phyloP scores from a whole-genome alignment of 2,329 filamentous ascomycete species.

The Chaetomium globosum region DNA sequence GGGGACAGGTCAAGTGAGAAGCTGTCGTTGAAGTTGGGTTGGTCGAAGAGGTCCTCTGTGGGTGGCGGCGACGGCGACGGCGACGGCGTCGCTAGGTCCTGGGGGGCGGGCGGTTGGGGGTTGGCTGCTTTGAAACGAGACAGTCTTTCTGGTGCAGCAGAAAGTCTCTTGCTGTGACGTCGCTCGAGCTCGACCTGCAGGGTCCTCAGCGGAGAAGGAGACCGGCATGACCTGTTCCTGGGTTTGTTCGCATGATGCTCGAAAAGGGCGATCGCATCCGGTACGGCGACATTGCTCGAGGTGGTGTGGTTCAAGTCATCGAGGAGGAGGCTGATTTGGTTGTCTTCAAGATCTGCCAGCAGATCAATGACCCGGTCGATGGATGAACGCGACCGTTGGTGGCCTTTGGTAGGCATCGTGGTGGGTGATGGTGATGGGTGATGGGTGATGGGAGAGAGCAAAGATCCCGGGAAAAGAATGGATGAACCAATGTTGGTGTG shows the following conservation, averaged over 20 bases:
- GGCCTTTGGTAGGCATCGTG: conserved; percentile 34
- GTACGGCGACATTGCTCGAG: conserved; percentile 37
- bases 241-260: conserved; percentile 31
- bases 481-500: not conserved
- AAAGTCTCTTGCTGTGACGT: conserved; percentile 37
- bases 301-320: conserved; percentile 39
- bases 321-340: conserved; percentile 35
- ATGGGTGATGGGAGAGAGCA: not conserved
- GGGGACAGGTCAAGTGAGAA: conserved; percentile 28
- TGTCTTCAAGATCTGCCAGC: conserved; percentile 37
- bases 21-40: conserved; percentile 9
- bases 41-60: conserved; percentile 12
- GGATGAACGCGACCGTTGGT: conserved; percentile 35
- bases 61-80: not conserved
- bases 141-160: conserved; percentile 29
- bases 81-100: not conserved
- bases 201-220: conserved; percentile 33
- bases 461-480: conserved; percentile 12
- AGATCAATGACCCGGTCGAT: conserved; percentile 38
- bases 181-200: conserved; percentile 37
- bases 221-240: conserved; percentile 26
- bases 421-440: conserved; percentile 1
- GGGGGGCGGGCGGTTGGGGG: conserved; percentile 10
- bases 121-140: conserved; percentile 20
- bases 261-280: conserved; percentile 36